Conservation (phyloP, 2,329 filamentous ascomycete genomes). For the Mycosphaerella arachidis region DNA sequence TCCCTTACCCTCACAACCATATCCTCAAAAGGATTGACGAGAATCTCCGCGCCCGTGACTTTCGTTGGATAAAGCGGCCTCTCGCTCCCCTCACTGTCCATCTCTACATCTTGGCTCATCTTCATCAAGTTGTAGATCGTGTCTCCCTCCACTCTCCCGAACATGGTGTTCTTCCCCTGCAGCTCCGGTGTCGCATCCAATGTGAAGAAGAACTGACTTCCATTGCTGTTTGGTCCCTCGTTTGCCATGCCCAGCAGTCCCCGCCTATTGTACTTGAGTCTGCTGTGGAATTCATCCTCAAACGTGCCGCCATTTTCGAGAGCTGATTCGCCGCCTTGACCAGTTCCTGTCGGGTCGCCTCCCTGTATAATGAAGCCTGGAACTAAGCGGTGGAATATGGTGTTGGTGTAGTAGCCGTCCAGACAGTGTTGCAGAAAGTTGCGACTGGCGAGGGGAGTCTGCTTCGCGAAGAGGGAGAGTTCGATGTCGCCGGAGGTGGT, state of each 20-base stretch:
- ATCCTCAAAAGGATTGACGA: constrained; percentile 77
- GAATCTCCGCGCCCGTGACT: constrained; percentile 67
- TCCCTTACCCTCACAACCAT: constrained; percentile 67
- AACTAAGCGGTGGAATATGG: constrained; percentile 88
- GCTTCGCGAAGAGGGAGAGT: constrained; percentile 91
- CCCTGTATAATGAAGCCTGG: constrained; percentile 92
- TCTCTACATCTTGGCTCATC: constrained; percentile 82
- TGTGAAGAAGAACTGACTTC: constrained; percentile 96
- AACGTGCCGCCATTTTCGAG: constrained; percentile 81
- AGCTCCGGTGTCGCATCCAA: constrained; percentile 77
- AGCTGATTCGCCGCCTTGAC: constrained; percentile 85
- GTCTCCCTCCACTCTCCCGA: constrained; percentile 85
- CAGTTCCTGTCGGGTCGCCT: constrained; percentile 89
- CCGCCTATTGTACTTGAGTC: constrained; percentile 86
- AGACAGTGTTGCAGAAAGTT: constrained; percentile 95
- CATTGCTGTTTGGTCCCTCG: constrained; percentile 75
- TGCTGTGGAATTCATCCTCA: constrained; percentile 84
- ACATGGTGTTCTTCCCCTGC: constrained; percentile 85
- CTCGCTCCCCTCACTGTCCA: constrained; percentile 63
- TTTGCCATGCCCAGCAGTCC: constrained; percentile 97
- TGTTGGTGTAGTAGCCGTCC: constrained; percentile 91
- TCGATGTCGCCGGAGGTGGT: constrained; percentile 86
- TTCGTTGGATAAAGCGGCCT: constrained; percentile 80
- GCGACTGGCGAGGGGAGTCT: constrained; percentile 83
- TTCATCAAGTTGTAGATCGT: constrained; percentile 95